Base-by-base conservation (phyloP, 129 eudicot genomes). In the Flaveria linearis region DNA sequence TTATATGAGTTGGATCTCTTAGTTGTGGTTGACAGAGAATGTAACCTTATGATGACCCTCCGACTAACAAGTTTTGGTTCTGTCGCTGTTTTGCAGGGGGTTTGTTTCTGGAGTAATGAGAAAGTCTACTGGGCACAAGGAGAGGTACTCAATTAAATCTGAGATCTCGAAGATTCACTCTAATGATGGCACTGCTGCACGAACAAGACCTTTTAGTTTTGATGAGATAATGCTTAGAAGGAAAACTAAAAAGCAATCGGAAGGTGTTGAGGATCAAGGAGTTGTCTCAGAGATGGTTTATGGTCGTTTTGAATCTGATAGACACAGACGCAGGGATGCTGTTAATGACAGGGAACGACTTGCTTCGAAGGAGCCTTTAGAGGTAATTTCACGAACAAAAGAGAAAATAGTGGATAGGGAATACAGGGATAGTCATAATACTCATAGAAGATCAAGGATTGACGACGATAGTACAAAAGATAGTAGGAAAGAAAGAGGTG, bases 151-250 rank as follows among this genome's bases (percentile, higher is more conserved):
- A 23, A 75, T 52, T 15, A 78, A 50, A 73, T 49, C 83, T 60
- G 85, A 81, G 76, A 43, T 75, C 46, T 72, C 79, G 15, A 80
- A 43, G 63, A 87, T 78, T 87, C 62, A 73, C 60, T 42, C 30
- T 42, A 41, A 71, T 69, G 91, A 76, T 36, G 96, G 92, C 58
- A 91, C 94, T 76, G 81, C 97, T 72, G 99, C 99, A 3, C 84
- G 99, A 73, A 95, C 99, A 15, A 86, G 99, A 68, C 94, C 99
- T 15, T 76, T 86, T 43, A 95, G 92, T 80, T 95, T 68, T 74
- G 96, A 91, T 45, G 96, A 95, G 60, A 85, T 95, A 57, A 91
- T 95, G 99, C 89, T 73, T 72, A 81, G 78, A 82, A 85, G 99
- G 72, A 83, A 83, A 83, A 82, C 45, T n/a, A 95, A 81, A 80